Evolutionary conservation across 225 moss, liverwort and hornwort genomes (phyloP).

Genomic region (Bryoerythrophyllum caledonicum): DNA sequence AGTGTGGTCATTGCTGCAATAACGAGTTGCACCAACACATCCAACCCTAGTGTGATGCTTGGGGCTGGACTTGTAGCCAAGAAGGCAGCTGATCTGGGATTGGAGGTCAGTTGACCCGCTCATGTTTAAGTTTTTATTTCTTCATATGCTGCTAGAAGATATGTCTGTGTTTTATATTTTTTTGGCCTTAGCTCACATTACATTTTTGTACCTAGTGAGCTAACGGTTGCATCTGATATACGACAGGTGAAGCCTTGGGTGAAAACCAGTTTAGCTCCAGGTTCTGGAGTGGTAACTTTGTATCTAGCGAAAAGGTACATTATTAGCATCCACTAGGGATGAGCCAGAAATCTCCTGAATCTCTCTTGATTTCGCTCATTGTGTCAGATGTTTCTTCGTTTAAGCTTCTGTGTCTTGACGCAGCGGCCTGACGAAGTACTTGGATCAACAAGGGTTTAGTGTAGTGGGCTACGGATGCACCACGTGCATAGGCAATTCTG

Average conservation of each 20-base stretch:
- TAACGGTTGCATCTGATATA: not conserved
- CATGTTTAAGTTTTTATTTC: not conserved
- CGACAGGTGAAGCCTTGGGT: constrained; percentile 88
- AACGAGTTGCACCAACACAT: constrained; percentile 96
- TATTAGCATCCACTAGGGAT: constrained; percentile 11
- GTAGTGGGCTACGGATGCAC: constrained; percentile 96
- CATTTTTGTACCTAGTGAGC: constrained; percentile 9
- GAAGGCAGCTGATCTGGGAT: constrained; percentile 70
- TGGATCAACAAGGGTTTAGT: constrained; percentile 88
- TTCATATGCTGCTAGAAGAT: constrained; percentile 8
- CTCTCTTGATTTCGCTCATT: not conserved
- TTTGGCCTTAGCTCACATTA: not conserved
- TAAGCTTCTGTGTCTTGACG: constrained; percentile 22
- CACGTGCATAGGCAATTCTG: constrained; percentile 95
- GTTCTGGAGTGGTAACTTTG: constrained; percentile 87
- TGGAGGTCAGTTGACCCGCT: constrained; percentile 44
- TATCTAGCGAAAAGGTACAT: constrained; percentile 72
- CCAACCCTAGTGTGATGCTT: constrained; percentile 93
- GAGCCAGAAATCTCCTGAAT: not conserved
- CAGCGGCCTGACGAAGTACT: constrained; percentile 79
- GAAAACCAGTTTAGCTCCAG: constrained; percentile 96
- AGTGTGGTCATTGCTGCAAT: constrained; percentile 91
- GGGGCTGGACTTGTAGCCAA: constrained; percentile 92
- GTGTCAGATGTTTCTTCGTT: not conserved
- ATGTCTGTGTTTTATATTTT: not conserved